phyloP scores from a whole-genome alignment of 768 basidiomycete species.

The Amanita muscaria region DNA sequence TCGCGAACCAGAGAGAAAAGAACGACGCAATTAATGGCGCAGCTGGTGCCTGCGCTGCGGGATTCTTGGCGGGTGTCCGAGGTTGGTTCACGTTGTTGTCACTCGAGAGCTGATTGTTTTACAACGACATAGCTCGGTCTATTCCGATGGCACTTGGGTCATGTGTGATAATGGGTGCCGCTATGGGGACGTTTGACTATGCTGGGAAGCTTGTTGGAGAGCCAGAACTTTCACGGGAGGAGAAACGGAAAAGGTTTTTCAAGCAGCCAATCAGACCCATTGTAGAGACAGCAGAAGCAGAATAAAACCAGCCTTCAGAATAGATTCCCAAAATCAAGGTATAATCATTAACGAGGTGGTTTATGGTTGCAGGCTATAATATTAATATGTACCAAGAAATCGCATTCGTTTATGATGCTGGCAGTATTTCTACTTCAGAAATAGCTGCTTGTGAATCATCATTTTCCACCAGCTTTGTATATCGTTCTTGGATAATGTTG shows the following conservation, averaged over 20 bases:
- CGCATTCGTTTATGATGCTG: too few species aligned
- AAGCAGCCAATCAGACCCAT: slow-evolving; percentile 50
- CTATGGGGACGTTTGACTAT: slow-evolving; percentile 76
- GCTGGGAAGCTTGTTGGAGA: slow-evolving; percentile 56
- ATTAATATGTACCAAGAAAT: too few species aligned
- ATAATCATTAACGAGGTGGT: too few species aligned
- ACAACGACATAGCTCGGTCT: slow-evolving; percentile 54
- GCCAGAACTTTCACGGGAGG: slow-evolving; percentile 41
- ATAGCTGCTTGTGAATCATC: too few species aligned
- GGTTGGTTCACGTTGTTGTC: slow-evolving; percentile 29
- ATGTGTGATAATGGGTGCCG: slow-evolving; percentile 69
- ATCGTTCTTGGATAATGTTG: slow-evolving; percentile 32
- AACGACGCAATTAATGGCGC: slow-evolving; percentile 80
- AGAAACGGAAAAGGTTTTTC: slow-evolving; percentile 75
- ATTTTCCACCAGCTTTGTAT: slow-evolving; percentile 21
- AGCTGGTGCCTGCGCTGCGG: slow-evolving; percentile 86
- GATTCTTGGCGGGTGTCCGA: slow-evolving; percentile 83
- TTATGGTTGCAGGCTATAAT: too few species aligned
- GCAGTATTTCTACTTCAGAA: too few species aligned
- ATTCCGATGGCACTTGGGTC: slow-evolving; percentile 74
- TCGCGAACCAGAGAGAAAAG: slow-evolving; percentile 72
- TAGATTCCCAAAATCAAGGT: too few species aligned
- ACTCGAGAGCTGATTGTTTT: neutral
- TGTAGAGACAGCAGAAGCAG: slow-evolving; percentile 22
- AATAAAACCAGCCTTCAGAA: slow-evolving; percentile 15